Base-by-base conservation (phyloP, 176 grass and related monocot genomes). In the Tuctoria greenei region DNA sequence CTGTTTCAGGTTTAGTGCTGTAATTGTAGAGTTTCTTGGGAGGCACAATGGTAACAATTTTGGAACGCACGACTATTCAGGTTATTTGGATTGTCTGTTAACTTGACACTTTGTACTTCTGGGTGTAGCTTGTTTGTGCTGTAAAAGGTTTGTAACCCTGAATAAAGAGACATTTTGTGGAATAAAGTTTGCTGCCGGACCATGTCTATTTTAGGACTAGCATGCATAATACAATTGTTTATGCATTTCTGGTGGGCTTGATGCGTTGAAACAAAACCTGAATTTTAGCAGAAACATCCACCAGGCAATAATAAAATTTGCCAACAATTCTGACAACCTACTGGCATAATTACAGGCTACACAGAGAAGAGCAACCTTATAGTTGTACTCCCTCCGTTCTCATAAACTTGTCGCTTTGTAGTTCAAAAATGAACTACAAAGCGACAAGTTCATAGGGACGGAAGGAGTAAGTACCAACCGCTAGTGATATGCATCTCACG, bases 131-230 rank as follows among this genome's bases (percentile, higher is more conserved):
- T 58, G n/a, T 17, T 51, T 34, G 67, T 79, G 60, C 60, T 78
- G 74, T 78, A 45, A 61, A 39, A 13, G 71, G 21, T 59, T 15
- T 49, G 17, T 18, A 65, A 41, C 61, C 23, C 34, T 82, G 74
- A 87, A 84, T 88, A 84, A 88, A 69, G 31, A 18, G 1, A 0
- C 8, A 20, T 13, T 62, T 16, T 7, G 17, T 51, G 6, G 47
- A 51, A 51, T 20, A 51, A 51, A 51, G 5, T 17, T 51, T 51
- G 45, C 10, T 62, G 37, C n/a, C 37, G 40, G 27, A 24, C 23
- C 23, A 58, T 26, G 8, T 23, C 52, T 13, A 5, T 58, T 26
- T 26, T 26, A 58, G 23, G 21, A 45, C 21, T 15, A 67, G 64
- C 8, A 58, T 26, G 5, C 9, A 26, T 58, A 56, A 21, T 57